Conservation (phyloP, 2,329 filamentous ascomycete species). For the Calonectria naviculata region DNA sequence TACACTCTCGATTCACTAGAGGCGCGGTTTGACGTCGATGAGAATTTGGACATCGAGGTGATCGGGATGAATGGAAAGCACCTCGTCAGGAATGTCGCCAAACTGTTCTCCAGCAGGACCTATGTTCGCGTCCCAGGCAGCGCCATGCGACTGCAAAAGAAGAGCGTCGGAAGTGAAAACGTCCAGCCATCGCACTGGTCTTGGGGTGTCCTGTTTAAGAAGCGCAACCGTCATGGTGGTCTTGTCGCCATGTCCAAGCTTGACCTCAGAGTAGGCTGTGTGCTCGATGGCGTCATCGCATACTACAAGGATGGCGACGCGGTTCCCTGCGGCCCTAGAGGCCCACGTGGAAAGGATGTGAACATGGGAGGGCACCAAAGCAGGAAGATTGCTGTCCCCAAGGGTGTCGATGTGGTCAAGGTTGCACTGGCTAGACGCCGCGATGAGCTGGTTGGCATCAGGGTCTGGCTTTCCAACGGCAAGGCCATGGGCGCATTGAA, state of each 20-base stretch:
- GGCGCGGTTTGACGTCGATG: not conserved
- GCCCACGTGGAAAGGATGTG: constrained; percentile 14
- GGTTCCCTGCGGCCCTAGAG: constrained; percentile 54
- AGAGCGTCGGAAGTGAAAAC: constrained; percentile 41
- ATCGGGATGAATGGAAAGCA: constrained; percentile 55
- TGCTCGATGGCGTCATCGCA: constrained; percentile 58
- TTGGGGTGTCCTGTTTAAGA: constrained; percentile 49
- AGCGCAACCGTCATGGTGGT: constrained; percentile 40
- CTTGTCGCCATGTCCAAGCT: constrained; percentile 53
- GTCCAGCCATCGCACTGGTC: constrained; percentile 30
- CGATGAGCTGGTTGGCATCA: constrained; percentile 30
- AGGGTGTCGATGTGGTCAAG: constrained; percentile 42
- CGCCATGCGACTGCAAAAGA: constrained; percentile 50
- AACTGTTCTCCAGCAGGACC: constrained; percentile 41
- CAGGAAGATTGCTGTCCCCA: constrained; percentile 36
- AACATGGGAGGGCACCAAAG: constrained; percentile 46
- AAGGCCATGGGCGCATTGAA: constrained; percentile 34
- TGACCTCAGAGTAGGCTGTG: constrained; percentile 56
- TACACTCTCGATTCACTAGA: not conserved
- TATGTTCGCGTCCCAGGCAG: constrained; percentile 53
- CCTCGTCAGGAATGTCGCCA: constrained; percentile 47
- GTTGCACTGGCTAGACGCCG: constrained; percentile 40
- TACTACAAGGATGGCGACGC: constrained; percentile 55
- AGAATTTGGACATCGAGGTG: constrained; percentile 45
- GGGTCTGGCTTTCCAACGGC: constrained; percentile 36